Percentiles rank a stretch among this genome's conserved stretches.
phyloP scores from a whole-genome alignment of 257 asterid species.

The Forsythia suspensa region DNA sequence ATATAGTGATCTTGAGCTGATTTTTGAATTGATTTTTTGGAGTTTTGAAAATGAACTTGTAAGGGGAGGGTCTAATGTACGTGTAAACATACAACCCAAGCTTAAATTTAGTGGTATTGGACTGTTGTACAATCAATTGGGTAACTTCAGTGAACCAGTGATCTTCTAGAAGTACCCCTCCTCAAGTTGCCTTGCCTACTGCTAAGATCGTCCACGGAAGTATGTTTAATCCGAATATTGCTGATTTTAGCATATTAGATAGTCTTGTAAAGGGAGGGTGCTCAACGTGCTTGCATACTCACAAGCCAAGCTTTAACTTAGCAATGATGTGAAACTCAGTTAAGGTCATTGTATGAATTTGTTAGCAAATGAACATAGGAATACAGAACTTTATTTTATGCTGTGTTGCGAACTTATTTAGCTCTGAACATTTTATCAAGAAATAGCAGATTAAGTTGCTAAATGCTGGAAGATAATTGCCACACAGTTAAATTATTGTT shows the following conservation, averaged over 20 bases:
- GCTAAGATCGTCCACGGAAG: background rate
- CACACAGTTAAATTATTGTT: background rate
- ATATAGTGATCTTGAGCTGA: background rate
- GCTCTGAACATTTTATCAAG: background rate
- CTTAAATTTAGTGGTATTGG: background rate
- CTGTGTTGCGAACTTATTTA: background rate
- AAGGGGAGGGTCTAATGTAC: too few relatives aligned
- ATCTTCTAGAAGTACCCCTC: background rate
- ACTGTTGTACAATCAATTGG: background rate
- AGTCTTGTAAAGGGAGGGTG: background rate
- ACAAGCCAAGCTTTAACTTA: background rate
- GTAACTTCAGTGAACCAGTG: background rate
- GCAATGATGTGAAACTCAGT: background rate
- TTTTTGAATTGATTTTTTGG: background rate
- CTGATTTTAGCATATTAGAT: background rate
- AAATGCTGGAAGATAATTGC: too few relatives aligned
- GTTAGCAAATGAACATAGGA: background rate
- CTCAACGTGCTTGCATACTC: background rate
- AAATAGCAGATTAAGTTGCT: background rate
- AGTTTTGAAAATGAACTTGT: background rate
- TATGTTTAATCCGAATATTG: background rate
- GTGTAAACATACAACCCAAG: too few relatives aligned
- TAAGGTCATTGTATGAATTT: background rate
- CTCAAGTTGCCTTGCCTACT: slow-evolving; percentile 1
- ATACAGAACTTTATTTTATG: background rate